Percentiles rank a stretch among this genome's conserved stretches.
phyloP scores from a whole-genome alignment of 495 filamentous ascomycete genomes.

The Hypoxylon subgilvum region DNA sequence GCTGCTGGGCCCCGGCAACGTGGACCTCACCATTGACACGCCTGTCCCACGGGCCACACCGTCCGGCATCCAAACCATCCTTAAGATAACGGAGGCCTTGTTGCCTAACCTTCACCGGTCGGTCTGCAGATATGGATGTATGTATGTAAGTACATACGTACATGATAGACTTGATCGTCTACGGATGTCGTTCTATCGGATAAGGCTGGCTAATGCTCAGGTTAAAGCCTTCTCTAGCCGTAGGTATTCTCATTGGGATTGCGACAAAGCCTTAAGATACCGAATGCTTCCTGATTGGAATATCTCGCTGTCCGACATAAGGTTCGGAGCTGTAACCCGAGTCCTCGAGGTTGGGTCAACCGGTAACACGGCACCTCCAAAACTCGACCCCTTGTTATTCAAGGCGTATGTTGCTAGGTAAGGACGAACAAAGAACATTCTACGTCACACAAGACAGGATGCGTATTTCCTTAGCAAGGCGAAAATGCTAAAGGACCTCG shows the following conservation, averaged over 20 bases:
- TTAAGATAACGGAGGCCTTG: constrained; percentile 12
- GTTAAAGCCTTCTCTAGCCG: constrained; percentile 33
- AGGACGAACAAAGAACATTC: not conserved
- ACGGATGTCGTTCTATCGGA: too few species aligned
- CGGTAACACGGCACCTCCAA: constrained; percentile 13
- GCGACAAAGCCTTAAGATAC: not conserved
- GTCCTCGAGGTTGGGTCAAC: constrained; percentile 34
- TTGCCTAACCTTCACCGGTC: constrained; percentile 37
- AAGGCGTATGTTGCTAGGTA: constrained; percentile 4
- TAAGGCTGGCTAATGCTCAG: not conserved
- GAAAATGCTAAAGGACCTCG: too few species aligned
- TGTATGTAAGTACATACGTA: too few species aligned
- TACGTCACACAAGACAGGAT: not conserved
- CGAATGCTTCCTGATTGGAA: constrained; percentile 14
- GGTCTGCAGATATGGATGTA: constrained; percentile 21
- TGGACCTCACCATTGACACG: not conserved
- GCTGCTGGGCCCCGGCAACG: not conserved
- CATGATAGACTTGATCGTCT: too few species aligned
- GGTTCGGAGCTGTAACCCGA: constrained; percentile 29
- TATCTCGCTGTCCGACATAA: constrained; percentile 8
- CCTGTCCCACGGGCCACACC: constrained; percentile 5
- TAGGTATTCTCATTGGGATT: not conserved
- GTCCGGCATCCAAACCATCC: constrained; percentile 15
- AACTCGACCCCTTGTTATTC: constrained; percentile 10
- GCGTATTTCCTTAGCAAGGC: not conserved